Conservation (phyloP, 1,139 yeast species). For the Sugiyamaella japonica region DNA sequence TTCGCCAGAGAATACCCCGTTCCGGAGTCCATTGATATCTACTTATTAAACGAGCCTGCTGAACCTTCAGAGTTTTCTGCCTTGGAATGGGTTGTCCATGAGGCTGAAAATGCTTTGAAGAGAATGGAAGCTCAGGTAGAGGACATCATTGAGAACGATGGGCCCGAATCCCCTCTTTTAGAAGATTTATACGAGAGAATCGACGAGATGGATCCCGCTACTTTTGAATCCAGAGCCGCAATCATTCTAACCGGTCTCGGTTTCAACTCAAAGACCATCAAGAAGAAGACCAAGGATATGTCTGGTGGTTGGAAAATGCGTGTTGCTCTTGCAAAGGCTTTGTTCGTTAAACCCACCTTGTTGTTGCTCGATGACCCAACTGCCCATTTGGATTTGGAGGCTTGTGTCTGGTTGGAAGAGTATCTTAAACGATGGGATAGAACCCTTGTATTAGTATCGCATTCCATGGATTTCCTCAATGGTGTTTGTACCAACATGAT, state of each 20-base stretch:
- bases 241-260: conserved; percentile 96
- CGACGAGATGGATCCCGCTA: conserved; percentile 92
- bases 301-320: conserved; percentile 99
- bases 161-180: conserved; percentile 86
- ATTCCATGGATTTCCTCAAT: conserved; percentile 98
- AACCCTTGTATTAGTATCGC: conserved; percentile 91
- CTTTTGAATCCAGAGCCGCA: conserved; percentile 97
- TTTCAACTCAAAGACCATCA: conserved; percentile 80
- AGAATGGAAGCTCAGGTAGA: conserved; percentile 91
- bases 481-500: conserved; percentile 98
- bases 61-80: conserved; percentile 91
- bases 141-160: conserved; percentile 83
- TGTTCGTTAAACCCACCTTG: conserved; percentile 34
- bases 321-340: conserved; percentile 81
- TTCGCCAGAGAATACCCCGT: conserved; percentile 97
- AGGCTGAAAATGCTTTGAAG: conserved; percentile 91
- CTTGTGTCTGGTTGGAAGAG: conserved; percentile 99
- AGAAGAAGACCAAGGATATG: conserved; percentile 95
- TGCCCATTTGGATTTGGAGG: conserved; percentile 98
- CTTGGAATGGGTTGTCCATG: conserved; percentile 92
- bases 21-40: conserved; percentile 88
- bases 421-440: conserved; percentile 92
- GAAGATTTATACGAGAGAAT: conserved; percentile 93
- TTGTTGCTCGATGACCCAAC: conserved; percentile 82
- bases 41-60: conserved; percentile 95